Evolutionary conservation across 768 basidiomycete genomes (phyloP).

Genomic region (Mycena indigotica): DNA sequence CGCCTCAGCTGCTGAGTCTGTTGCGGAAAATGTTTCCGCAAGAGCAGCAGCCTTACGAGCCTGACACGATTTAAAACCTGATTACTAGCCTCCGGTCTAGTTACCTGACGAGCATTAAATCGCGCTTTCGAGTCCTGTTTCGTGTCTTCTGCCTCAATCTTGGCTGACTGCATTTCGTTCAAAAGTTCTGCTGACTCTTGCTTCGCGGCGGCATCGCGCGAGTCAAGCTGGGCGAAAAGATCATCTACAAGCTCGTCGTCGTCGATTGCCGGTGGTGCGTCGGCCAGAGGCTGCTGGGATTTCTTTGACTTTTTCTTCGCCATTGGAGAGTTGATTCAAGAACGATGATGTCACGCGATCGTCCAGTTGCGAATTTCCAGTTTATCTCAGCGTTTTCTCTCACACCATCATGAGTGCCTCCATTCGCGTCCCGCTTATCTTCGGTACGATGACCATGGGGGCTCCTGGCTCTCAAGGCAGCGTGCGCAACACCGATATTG

Average conservation of each 20-base stretch:
- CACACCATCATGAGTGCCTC: not conserved
- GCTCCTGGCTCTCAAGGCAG: not conserved
- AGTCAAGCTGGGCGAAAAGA: conserved; percentile 76
- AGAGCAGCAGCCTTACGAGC: conserved; percentile 71
- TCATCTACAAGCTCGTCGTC: conserved; percentile 73
- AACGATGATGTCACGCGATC: conserved; percentile 9
- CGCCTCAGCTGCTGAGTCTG: conserved; percentile 62
- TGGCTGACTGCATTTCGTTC: conserved; percentile 47
- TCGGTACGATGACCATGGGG: conserved; percentile 28
- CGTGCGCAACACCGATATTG: conserved; percentile 11
- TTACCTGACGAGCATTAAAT: conserved; percentile 72
- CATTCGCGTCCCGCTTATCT: conserved; percentile 34
- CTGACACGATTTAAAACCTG: conserved; percentile 37
- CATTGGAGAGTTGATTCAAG: conserved; percentile 35
- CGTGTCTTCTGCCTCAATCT: conserved; percentile 30
- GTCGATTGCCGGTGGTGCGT: conserved; percentile 36
- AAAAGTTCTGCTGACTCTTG: conserved; percentile 51
- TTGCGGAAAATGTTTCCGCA: conserved; percentile 51
- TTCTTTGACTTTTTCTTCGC: conserved; percentile 61
- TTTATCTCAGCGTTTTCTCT: not conserved
- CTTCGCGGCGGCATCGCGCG: conserved; percentile 52
- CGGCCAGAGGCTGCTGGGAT: conserved; percentile 39
- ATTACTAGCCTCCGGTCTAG: not conserved
- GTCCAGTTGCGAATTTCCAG: conserved; percentile 2
- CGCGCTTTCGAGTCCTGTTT: conserved; percentile 65